Evolutionary conservation across 441 rosid genomes (phyloP).

Genomic region (Brassica balearica): DNA sequence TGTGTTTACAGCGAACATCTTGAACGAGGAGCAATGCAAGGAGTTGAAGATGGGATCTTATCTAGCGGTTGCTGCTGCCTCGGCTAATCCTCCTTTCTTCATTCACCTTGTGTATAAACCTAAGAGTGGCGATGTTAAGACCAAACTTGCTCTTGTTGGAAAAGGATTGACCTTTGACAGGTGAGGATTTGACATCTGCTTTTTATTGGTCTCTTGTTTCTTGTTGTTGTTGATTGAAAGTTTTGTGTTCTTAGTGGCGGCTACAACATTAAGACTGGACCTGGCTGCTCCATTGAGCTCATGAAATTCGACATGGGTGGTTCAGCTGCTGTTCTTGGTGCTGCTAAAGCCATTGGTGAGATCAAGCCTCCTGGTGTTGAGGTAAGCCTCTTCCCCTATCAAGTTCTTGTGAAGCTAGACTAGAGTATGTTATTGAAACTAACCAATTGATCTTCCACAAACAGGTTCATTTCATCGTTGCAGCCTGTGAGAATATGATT

Average conservation of each 20-base stretch:
- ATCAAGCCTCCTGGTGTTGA: slow-evolving; percentile 93
- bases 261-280: slow-evolving; percentile 96
- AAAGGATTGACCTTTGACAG: slow-evolving; percentile 97
- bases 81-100: slow-evolving; percentile 84
- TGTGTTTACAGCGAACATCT: slow-evolving; percentile 79
- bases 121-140: slow-evolving; percentile 66
- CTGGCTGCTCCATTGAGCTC: slow-evolving; percentile 82
- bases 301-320: slow-evolving; percentile 99
- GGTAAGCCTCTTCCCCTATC: slow-evolving; percentile 47
- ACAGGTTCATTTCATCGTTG: slow-evolving; percentile 90
- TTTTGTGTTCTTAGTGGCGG: slow-evolving; percentile 69
- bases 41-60: slow-evolving; percentile 96
- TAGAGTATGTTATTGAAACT: no score
- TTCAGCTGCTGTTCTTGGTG: slow-evolving; percentile 91
- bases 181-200: slow-evolving; percentile 40
- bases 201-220: neutral
- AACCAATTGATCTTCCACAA: slow-evolving; percentile 8
- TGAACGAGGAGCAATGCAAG: slow-evolving; percentile 72
- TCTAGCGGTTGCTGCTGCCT: slow-evolving; percentile 89
- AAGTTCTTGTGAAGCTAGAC: neutral
- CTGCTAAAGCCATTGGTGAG: slow-evolving; percentile 90
- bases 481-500: slow-evolving; percentile 98
- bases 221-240: slow-evolving; percentile 21
- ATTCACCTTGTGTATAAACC: slow-evolving; percentile 90
- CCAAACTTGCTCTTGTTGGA: slow-evolving; percentile 88